These are phyloP conservation scores for Limtongozyma cylindracea DNA, from an alignment of 805 yeast species.

Conservation along the genomic window DNA sequence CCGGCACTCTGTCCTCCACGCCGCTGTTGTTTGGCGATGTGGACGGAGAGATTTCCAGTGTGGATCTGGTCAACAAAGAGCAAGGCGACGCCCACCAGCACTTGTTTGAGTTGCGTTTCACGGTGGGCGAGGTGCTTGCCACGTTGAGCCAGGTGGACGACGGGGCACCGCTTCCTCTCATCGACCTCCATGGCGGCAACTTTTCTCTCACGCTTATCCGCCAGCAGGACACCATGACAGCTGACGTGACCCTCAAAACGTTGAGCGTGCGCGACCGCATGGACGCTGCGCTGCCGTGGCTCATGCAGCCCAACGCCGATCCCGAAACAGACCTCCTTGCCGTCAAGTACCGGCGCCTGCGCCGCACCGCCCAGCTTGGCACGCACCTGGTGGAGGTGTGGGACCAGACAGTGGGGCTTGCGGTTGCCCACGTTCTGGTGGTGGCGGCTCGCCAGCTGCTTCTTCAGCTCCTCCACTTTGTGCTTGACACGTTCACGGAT, in stretches of 20 bases:
- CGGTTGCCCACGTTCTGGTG: conserved; percentile 55
- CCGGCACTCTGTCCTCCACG: no score
- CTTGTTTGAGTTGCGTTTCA: conserved; percentile 45
- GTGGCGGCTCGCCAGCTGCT: conserved; percentile 58
- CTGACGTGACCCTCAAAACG: no score
- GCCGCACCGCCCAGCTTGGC: conserved; percentile 29
- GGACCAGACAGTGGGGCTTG: conserved; percentile 52
- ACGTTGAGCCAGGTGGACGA: no score
- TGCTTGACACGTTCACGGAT: conserved; percentile 69
- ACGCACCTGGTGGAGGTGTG: conserved; percentile 33
- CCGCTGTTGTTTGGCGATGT: no score
- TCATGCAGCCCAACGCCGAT: no score
- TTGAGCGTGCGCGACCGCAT: no score
- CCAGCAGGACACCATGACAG: no score
- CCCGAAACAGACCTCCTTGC: conserved; percentile 23
- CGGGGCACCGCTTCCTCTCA: no score
- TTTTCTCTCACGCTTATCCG: no score
- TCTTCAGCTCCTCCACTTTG: conserved; percentile 55
- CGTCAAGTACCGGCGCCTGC: conserved; percentile 29
- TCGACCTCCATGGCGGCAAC: no score
- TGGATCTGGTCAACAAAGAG: conserved; percentile 1
- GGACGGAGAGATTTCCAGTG: no score
- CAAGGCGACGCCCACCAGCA: conserved; percentile 21
- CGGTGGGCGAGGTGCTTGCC: conserved; percentile 34
- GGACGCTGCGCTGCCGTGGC: no score